phyloP scores from a whole-genome alignment of 495 filamentous ascomycete species.

The Penicillium canariense region DNA sequence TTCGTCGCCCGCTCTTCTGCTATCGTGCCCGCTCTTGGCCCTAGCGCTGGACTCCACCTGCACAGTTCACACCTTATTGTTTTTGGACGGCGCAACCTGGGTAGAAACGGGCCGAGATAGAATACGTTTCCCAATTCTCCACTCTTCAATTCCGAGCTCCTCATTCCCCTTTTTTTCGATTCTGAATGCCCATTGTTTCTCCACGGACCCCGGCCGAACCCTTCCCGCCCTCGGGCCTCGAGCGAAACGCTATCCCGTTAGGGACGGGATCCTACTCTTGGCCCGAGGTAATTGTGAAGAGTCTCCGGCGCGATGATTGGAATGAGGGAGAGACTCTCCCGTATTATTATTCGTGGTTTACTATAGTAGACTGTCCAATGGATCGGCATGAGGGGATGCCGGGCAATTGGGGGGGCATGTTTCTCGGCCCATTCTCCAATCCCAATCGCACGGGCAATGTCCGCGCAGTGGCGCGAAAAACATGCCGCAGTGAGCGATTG shows the following conservation, averaged over 20 bases:
- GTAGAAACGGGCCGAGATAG: too few relatives aligned
- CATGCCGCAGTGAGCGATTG: too few relatives aligned
- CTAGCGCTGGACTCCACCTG: constrained; percentile 15
- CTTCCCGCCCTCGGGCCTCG: constrained; percentile 13
- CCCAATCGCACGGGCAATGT: too few relatives aligned
- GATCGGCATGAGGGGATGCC: too few relatives aligned
- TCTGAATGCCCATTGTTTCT: not conserved
- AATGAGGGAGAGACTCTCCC: too few relatives aligned
- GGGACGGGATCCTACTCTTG: not conserved
- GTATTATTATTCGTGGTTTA: too few relatives aligned
- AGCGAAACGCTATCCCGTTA: constrained; percentile 6
- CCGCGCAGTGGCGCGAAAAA: too few relatives aligned
- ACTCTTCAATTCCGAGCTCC: not conserved
- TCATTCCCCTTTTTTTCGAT: too few relatives aligned
- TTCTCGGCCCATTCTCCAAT: too few relatives aligned
- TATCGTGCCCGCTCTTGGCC: constrained; percentile 8
- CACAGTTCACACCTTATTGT: constrained; percentile 36
- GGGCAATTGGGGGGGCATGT: too few relatives aligned
- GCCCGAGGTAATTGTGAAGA: not conserved
- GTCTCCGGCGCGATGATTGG: too few relatives aligned
- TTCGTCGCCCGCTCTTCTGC: not conserved
- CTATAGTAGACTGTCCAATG: too few relatives aligned
- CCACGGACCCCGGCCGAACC: not conserved
- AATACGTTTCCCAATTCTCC: not conserved
- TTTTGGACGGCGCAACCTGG: not conserved